A percentile compares a stretch with the other conserved stretches of the same genome.
Conservation (phyloP, 106 monocot genomes). For the Dendrobium chrysotoxum region DNA sequence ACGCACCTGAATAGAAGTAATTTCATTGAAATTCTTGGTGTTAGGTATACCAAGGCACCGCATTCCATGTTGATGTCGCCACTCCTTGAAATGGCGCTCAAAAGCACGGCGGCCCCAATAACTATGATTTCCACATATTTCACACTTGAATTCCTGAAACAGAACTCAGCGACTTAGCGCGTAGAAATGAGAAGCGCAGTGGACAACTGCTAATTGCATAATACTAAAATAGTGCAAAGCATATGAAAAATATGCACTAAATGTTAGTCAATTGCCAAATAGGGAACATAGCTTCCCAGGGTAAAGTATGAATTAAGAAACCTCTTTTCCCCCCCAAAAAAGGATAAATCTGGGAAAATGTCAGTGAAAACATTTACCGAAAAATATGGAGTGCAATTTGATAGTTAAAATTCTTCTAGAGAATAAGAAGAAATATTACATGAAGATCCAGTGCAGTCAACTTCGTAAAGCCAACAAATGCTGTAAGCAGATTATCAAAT, state of each 20-base stretch:
- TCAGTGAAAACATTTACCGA: background rate
- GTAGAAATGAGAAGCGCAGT: background rate
- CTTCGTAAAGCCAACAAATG: no score
- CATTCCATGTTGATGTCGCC: conserved; percentile 99
- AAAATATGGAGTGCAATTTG: no score
- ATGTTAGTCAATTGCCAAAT: background rate
- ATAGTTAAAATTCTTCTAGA: no score
- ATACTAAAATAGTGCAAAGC: background rate
- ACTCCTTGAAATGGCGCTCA: conserved; percentile 99
- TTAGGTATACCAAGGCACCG: conserved; percentile 94
- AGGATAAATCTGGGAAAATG: background rate
- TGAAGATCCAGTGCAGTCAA: no score
- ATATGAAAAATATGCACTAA: background rate
- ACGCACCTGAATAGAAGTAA: conserved; percentile 83
- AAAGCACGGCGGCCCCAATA: conserved; percentile 97
- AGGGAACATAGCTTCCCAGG: background rate
- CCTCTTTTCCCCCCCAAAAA: no score
- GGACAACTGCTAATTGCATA: background rate
- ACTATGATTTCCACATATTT: conserved; percentile 96
- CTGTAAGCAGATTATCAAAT: no score
- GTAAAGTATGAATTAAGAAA: background rate
- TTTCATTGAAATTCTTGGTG: conserved; percentile 98
- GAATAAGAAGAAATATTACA: no score
- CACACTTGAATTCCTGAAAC: conserved; percentile 94
- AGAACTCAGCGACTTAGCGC: background rate